Percentiles rank a stretch among this genome's conserved stretches.
Conservation (phyloP, 2,329 filamentous ascomycete species). For the Rutstroemia sp. region DNA sequence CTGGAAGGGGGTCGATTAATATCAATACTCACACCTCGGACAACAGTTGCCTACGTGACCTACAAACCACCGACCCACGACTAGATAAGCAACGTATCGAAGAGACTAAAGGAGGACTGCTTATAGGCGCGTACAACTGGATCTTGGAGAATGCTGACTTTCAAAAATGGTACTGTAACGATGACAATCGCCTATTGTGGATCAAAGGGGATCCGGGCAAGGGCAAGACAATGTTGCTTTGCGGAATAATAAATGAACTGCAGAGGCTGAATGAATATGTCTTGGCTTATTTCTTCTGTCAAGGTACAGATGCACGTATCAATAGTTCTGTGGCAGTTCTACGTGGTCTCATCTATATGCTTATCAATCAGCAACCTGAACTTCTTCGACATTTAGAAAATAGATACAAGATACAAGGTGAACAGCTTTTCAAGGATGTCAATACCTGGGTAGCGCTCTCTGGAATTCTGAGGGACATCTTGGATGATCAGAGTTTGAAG, state of each 20-base stretch:
- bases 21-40: too few species aligned
- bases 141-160: neutral
- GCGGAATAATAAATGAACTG: neutral
- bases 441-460: too few species aligned
- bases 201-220: constrained; percentile 1
- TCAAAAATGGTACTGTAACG: neutral
- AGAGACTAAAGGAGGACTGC: neutral
- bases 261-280: neutral
- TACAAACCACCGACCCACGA: neutral
- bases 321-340: neutral
- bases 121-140: neutral
- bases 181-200: neutral
- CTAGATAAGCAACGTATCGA: neutral
- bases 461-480: too few species aligned
- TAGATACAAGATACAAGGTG: neutral
- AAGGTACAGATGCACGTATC: neutral
- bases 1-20: too few species aligned
- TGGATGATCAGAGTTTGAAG: too few species aligned
- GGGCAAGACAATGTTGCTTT: neutral
- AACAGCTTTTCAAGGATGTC: too few species aligned
- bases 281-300: neutral
- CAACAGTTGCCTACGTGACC: too few species aligned
- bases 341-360: neutral
- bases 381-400: neutral
- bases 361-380: neutral